Evolutionary conservation across 805 yeast genomes (phyloP).

Genomic region (Middelhovenomyces tepae): DNA sequence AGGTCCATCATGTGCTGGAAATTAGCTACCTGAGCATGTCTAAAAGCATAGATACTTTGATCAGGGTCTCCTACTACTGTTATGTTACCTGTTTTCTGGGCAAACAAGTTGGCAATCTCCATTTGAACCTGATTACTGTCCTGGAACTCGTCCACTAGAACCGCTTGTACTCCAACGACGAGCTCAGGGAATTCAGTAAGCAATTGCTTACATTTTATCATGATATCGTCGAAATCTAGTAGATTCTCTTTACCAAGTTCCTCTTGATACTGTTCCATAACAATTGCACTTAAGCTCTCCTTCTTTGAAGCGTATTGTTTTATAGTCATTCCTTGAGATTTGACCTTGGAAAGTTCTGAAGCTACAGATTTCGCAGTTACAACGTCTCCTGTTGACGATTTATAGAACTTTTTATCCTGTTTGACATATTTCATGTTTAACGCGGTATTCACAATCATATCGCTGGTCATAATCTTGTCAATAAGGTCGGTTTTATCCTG

Average conservation of each 20-base stretch:
- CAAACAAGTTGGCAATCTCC: slow-evolving; percentile 49
- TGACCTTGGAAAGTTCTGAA: slow-evolving; percentile 4
- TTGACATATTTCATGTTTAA: slow-evolving; percentile 1
- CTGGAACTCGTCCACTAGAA: slow-evolving; percentile 89
- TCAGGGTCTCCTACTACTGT: slow-evolving; percentile 96
- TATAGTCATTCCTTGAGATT: slow-evolving; percentile 12
- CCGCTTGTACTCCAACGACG: slow-evolving; percentile 49
- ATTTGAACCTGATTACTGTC: slow-evolving; percentile 80
- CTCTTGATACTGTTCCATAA: slow-evolving; percentile 38
- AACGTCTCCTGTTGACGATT: background rate
- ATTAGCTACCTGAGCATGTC: slow-evolving; percentile 68
- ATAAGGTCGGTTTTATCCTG: slow-evolving; percentile 40
- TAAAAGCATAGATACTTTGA: slow-evolving; percentile 84
- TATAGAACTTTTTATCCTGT: slow-evolving; percentile 1
- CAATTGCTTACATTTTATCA: slow-evolving; percentile 46
- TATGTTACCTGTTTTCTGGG: slow-evolving; percentile 30
- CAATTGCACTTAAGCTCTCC: background rate
- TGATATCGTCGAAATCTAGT: slow-evolving; percentile 79
- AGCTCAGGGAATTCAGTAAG: slow-evolving; percentile 37
- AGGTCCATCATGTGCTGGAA: slow-evolving; percentile 48
- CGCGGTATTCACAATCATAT: slow-evolving; percentile 31
- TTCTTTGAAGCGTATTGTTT: background rate
- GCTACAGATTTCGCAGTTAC: background rate
- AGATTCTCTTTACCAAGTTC: slow-evolving; percentile 34
- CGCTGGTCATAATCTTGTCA: slow-evolving; percentile 36